phyloP scores from a whole-genome alignment of 2,329 filamentous ascomycete species.

The Pyricularia grisea region DNA sequence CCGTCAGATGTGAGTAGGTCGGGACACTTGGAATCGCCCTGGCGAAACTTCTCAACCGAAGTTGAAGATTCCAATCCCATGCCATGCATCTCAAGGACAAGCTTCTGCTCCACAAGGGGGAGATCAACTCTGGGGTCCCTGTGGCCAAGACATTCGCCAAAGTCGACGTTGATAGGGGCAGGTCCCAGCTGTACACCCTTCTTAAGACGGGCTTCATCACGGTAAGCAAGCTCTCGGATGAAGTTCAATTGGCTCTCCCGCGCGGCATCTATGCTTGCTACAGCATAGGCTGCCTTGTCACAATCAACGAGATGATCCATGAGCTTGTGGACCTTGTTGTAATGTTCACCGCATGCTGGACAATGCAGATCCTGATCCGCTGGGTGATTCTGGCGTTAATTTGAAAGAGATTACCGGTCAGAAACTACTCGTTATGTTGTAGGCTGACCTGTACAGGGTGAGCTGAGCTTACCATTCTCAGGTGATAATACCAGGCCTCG shows the following conservation, averaged over 20 bases:
- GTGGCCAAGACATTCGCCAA: slow-evolving; percentile 13
- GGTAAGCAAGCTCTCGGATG: background rate
- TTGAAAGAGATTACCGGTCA: background rate
- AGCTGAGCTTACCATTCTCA: background rate
- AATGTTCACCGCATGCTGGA: background rate
- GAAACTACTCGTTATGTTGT: background rate
- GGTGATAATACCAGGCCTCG: slow-evolving; percentile 1
- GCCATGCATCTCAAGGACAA: background rate
- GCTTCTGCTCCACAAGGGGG: background rate
- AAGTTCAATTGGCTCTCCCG: background rate
- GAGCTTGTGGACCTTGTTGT: background rate
- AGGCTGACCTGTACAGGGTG: background rate
- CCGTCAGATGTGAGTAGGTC: slow-evolving; percentile 13
- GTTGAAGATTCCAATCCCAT: background rate
- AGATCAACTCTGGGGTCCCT: slow-evolving; percentile 10
- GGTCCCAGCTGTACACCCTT: background rate
- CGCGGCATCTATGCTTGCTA: background rate
- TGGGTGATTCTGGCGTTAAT: background rate
- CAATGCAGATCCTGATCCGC: background rate
- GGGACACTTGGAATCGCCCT: slow-evolving; percentile 11
- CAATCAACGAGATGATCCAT: background rate
- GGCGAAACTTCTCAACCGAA: slow-evolving; percentile 10
- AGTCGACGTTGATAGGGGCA: background rate
- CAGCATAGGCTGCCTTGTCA: background rate
- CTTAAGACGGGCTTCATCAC: background rate